Base-by-base conservation (phyloP, 306 rosid species). In the Begonia peltatifolia region DNA sequence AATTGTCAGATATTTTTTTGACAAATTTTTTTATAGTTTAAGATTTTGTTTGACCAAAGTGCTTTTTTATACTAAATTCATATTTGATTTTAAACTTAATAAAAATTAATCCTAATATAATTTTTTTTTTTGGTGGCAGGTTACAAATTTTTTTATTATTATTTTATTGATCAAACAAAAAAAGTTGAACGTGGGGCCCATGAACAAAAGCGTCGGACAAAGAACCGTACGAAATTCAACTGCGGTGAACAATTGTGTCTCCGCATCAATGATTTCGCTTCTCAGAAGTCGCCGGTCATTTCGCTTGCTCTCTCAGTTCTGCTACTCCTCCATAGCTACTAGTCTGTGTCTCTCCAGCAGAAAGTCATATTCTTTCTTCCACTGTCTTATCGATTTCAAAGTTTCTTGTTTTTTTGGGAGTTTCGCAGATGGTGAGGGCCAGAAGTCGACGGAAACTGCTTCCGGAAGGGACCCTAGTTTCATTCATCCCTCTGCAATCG, bases 401-500 rank as follows among this genome's bases (percentile, higher is more conserved):
- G 23, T 20, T 20, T 30, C 9, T 52, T 20, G 22, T 38, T 57
- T 12, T 48, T 53, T 53, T 57, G 53, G 36, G 17, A 55, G 3
- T 47, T 54, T 46, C 41, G 38, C 44, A 66, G 87, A 63, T 62
- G 65, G 50, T 64, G 73, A 60, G 6, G 78, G 64, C 22, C 66
- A 62, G 22, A 46, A 67, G 18, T 60, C 14, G 30, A 15, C 58
- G 41, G 69, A 63, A 52, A 61, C 67, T 63, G 55, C 43, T 6
- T 44, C 22, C 12, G 10, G 50, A 36, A 14, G 52, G 50, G 62
- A 44, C 50, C 56, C 79, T 17, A 51, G 59, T 43, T 66, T 76
- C 57, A 58, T 82, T 25, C 94, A 85, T 67, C 94, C 90, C 46
- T 57, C 73, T 57, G 87, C 95, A 1, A 53, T 76, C 50, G 78